Evolutionary conservation across 2,329 filamentous ascomycete genomes (phyloP), one percentile per base, ranked within the genome.

Genomic region (Ceratocystis ficicola): DNA sequence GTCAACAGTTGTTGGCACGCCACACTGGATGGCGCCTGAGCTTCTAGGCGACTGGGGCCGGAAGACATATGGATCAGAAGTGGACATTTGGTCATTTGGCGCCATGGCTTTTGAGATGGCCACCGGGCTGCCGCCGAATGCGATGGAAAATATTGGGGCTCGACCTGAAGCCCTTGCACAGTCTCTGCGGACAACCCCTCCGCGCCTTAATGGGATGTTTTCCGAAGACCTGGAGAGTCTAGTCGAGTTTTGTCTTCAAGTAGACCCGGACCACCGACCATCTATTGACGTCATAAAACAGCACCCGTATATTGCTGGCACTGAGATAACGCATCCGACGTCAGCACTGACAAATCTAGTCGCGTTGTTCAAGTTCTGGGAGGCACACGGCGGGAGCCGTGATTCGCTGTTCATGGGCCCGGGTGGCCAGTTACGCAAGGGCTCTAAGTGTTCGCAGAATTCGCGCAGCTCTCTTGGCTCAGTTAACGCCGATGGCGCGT

Each of bases 21-120:
- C 87, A 2, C 86, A 92, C 74, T 94, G 89, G 87, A 92, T 94
- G 89, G 88, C 90, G 0, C 88, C 87, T 0, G 90, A 94, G 71
- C 79, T 93, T 12, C 86, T 88, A 70, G 83, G 86, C 66, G 83
- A 84, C 4, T 44, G 50, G n/a, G 41, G 57, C 6, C 50, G 62
- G n/a, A 28, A 48, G 6, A 52, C 62, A 20, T 88, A 88, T 72
- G 86, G 86, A 67, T 86, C 84, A 15, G 86, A 87, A 71, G 84
- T 88, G 55, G 89, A 94, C 70, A 90, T 92, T 63, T 94, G 90
- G 89, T 88, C 89, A 1, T 91, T 90, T 72, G 90, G 89, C 1
- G 88, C 88, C 68, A 88, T 91, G 73, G 80, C 90, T 1, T 90
- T 84, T 71, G 89, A 94, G 74, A 89, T 93, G 74, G 88, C 89